phyloP scores from a whole-genome alignment of 2,329 filamentous ascomycete species.

The Graphiopsis chlorocephala region DNA sequence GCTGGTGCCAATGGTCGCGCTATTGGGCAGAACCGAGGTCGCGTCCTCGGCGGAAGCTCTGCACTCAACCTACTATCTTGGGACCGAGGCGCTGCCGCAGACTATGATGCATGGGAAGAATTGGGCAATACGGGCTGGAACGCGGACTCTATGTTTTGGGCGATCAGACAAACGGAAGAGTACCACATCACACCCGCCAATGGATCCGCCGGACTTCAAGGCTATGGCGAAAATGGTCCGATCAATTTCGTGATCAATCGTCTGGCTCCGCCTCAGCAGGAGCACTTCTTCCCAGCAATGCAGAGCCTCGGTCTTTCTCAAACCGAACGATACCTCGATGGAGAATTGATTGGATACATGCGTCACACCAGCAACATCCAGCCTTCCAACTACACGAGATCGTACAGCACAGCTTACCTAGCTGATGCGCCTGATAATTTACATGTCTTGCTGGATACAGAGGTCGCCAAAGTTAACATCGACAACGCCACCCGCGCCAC shows the following conservation, averaged over 20 bases:
- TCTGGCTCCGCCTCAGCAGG: slow-evolving; percentile 43
- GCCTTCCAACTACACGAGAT: slow-evolving; percentile 47
- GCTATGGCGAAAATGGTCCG: slow-evolving; percentile 33
- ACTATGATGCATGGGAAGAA: slow-evolving; percentile 37
- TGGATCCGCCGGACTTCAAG: slow-evolving; percentile 17
- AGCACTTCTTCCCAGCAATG: slow-evolving; percentile 46
- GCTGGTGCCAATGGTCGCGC: slow-evolving; percentile 39
- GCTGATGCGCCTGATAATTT: slow-evolving; percentile 45
- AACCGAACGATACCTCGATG: slow-evolving; percentile 48
- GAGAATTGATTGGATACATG: slow-evolving; percentile 51
- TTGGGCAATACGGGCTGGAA: slow-evolving; percentile 40
- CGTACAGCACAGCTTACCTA: slow-evolving; percentile 48
- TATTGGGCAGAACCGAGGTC: slow-evolving; percentile 46
- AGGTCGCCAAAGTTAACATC: slow-evolving; percentile 42
- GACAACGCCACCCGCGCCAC: slow-evolving; percentile 24
- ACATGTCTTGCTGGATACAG: slow-evolving; percentile 36
- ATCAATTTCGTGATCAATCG: slow-evolving; percentile 42
- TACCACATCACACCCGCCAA: slow-evolving; percentile 23
- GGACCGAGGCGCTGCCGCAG: slow-evolving; percentile 32
- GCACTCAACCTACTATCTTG: slow-evolving; percentile 44
- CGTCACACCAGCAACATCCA: slow-evolving; percentile 51
- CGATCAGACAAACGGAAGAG: slow-evolving; percentile 35
- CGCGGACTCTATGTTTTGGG: slow-evolving; percentile 32
- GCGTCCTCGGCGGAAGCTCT: slow-evolving; percentile 50
- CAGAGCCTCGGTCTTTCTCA: slow-evolving; percentile 43